phyloP scores from a whole-genome alignment of 1,139 yeast species.

The Scheffersomyces titani region DNA sequence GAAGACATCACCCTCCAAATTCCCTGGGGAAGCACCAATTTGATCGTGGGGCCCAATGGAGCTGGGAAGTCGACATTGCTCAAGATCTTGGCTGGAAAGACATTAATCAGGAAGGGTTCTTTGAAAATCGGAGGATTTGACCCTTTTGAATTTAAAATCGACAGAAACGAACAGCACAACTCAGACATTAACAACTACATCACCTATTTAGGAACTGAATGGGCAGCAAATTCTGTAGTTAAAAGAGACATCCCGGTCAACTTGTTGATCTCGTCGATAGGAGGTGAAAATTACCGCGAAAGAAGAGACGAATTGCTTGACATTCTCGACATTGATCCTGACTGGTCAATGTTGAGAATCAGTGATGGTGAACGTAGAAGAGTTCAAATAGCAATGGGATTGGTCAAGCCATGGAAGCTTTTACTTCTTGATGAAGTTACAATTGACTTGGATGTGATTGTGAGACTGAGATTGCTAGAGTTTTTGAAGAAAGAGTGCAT shows the following conservation, averaged over 20 bases:
- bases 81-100: slow-evolving; percentile 86
- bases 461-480: slow-evolving; percentile 68
- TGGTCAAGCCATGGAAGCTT: slow-evolving; percentile 85
- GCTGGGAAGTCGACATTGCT: slow-evolving; percentile 94
- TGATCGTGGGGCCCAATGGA: slow-evolving; percentile 91
- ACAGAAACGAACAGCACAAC: slow-evolving; percentile 37
- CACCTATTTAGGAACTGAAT: slow-evolving; percentile 93
- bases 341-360: slow-evolving; percentile 90
- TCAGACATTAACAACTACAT: slow-evolving; percentile 47
- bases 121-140: slow-evolving; percentile 76
- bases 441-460: slow-evolving; percentile 91
- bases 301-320: slow-evolving; percentile 75
- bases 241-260: slow-evolving; percentile 88
- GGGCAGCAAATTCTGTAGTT: slow-evolving; percentile 92
- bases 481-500: slow-evolving; percentile 74
- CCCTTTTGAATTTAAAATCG: slow-evolving; percentile 74
- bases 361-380: slow-evolving; percentile 95
- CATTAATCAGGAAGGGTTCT: slow-evolving; percentile 72
- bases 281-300: slow-evolving; percentile 72
- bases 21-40: slow-evolving; percentile 72
- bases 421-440: slow-evolving; percentile 91
- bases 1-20: slow-evolving; percentile 60
- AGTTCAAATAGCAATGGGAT: slow-evolving; percentile 92
- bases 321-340: slow-evolving; percentile 78
- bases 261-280: slow-evolving; percentile 75